Evolutionary conservation across 352 stramenopile genomes (phyloP), one percentile per base, ranked within the genome.

Genomic region (Phytophthora litchii): DNA sequence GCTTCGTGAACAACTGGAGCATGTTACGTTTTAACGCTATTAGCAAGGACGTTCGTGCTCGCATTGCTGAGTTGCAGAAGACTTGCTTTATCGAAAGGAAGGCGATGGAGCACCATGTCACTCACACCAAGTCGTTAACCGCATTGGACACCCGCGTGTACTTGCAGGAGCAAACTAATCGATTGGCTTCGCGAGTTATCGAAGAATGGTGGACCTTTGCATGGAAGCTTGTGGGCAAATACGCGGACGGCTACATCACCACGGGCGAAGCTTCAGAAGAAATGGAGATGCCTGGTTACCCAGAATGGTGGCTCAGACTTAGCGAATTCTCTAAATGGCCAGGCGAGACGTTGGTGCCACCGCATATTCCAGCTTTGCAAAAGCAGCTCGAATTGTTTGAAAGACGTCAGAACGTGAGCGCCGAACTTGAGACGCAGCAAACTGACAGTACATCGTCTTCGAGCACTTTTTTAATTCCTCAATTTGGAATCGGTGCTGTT

Each of bases 1-100:
- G 87, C 56, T 90, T 93, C 61, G 86, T 95, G 16, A 91, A 91
- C 72, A 92, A 95, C 47, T 93, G 84, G 86, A 92, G 85, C 45
- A 64, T 91, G 58, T 62, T 95, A 34, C 83, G 84, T 37, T 95
- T 88, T 74, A 76, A 91, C 50, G 68, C 70, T 9, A 93, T 95
- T 53, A 89, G 80, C 61, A 73, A 53, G 25, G 82, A 91, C 19
- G 74, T 93, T 20, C 67, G 67, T n/a, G 45, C 36, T 3, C 47
- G 73, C 14, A 78, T 87, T 14, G 47, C 41, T 34, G 40, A 60
- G 10, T 41, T 89, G 20, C 77, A 93, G 55, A 60, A 61, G 2
- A 52, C 55, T 42, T 78, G 70, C 17, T 85, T 87, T 41, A 61
- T 47, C 0, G 32, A 70, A 32, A 54, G 51, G 5, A 60, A 54